Base-by-base conservation (phyloP, 345 rosid genomes). In the Iberis pinnata region DNA sequence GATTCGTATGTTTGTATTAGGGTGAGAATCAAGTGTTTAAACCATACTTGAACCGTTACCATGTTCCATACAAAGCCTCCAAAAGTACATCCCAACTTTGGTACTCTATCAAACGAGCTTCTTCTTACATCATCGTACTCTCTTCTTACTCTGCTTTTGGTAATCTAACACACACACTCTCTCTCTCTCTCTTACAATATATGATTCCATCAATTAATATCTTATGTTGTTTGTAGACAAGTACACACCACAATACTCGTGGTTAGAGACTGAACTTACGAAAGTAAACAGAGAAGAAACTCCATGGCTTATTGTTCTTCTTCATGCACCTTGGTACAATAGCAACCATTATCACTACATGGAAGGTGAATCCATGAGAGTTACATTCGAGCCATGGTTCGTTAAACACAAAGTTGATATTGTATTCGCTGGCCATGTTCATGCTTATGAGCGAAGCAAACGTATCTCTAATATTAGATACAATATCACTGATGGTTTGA, bases 301-400 rank as follows among this genome's bases (percentile, higher is more conserved):
- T 27, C 74, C 71, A 2, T 67, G 61, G 78, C 17, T 70, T 9
- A 12, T 69, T 60, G 70, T 56, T 49, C 9, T 68, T 0, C 49
- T 64, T 27, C 69, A 72, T 7, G 10, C 63, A 1, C 70, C 69
- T 0, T 68, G 64, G 73, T 73, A 73, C 50, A 73, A 69, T 43
- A 73, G 77, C 68, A 36, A 68, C 51, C 5, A 31, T 20, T 61
- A 61, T 20, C 71, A 61, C 29, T 75, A 64, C 40, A 75, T 78
- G 83, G 83, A 78, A 63, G 83, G 78, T 17, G 83, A 78, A 42
- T 68, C 74, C 50, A 78, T 75, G 80, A 64, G 80, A 50, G 74
- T 70, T 22, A 58, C 65, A 18, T 78, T 52, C 9, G 83, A 78
- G 32, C 16, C 80, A 12, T 73, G 80, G 73, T 70, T 75, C 1